Evolutionary conservation across 805 yeast genomes (phyloP).

Genomic region (Komagataella ulmi): DNA sequence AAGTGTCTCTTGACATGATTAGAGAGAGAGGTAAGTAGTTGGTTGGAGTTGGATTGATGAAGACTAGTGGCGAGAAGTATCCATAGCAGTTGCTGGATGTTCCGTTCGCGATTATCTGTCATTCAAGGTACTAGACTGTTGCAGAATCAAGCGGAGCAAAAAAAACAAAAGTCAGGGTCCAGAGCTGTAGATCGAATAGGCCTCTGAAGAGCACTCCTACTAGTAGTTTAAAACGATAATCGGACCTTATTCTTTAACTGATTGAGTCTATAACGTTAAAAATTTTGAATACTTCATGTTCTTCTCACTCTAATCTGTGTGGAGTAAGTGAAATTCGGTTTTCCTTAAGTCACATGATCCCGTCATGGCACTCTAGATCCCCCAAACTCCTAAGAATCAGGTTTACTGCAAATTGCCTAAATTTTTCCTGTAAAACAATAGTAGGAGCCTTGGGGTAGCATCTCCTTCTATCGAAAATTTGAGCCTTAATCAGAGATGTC

Average conservation of each 20-base stretch:
- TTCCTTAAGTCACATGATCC: neutral
- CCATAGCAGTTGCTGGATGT: neutral
- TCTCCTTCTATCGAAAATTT: neutral
- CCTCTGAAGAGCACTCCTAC: too few species aligned
- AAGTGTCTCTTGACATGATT: constrained; percentile 80
- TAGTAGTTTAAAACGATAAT: too few species aligned
- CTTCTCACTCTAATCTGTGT: neutral
- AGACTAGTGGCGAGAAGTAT: neutral
- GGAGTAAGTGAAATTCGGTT: too few species aligned
- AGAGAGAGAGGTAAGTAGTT: neutral
- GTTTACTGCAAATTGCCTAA: neutral
- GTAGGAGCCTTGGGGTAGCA: neutral
- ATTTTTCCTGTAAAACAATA: neutral
- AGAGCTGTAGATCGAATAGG: too few species aligned
- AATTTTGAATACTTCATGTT: neutral
- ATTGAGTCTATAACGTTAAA: neutral
- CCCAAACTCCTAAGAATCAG: neutral
- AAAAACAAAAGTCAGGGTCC: too few species aligned
- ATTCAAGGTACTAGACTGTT: too few species aligned
- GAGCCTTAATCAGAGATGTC: neutral
- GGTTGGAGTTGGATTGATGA: neutral
- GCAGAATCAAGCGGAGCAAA: too few species aligned
- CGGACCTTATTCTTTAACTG: too few species aligned
- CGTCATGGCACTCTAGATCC: neutral
- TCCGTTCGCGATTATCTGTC: neutral